Evolutionary conservation across 2,329 filamentous ascomycete species (phyloP).

Genomic region (Tolypocladium cylindrosporum): DNA sequence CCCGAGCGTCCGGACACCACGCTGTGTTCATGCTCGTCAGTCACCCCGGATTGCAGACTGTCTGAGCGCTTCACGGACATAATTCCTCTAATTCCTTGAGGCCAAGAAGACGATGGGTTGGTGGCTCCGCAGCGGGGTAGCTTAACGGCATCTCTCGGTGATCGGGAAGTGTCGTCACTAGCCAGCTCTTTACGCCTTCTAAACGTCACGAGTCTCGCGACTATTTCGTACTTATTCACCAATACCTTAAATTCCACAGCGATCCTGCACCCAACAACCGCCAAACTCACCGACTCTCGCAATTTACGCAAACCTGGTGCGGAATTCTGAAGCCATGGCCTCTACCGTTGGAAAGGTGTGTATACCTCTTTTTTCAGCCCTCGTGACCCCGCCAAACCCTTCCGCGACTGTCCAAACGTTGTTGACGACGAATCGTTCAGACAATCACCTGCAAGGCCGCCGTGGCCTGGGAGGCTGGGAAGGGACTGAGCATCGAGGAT

Average conservation of each 20-base stretch:
- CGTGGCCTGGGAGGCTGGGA: slow-evolving; percentile 92
- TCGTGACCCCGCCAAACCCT: not conserved
- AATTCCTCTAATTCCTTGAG: not conserved
- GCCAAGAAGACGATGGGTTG: not conserved
- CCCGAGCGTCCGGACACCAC: not conserved
- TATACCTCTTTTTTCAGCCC: not conserved
- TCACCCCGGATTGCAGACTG: not conserved
- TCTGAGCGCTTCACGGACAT: not conserved
- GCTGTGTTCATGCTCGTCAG: not conserved
- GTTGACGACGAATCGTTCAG: slow-evolving; percentile 32
- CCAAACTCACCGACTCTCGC: not conserved
- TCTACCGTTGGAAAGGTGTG: slow-evolving; percentile 42
- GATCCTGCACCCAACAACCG: not conserved
- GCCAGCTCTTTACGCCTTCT: not conserved
- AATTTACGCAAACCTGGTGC: not conserved
- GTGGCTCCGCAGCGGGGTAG: slow-evolving; percentile 2
- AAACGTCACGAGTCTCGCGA: not conserved
- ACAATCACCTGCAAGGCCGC: slow-evolving; percentile 96
- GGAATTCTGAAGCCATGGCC: slow-evolving; percentile 26
- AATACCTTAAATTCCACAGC: not conserved
- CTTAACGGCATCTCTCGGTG: slow-evolving; percentile 1
- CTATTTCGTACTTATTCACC: not conserved
- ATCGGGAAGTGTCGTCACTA: slow-evolving; percentile 1
- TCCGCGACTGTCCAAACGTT: slow-evolving; percentile 5
- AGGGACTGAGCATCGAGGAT: slow-evolving; percentile 81